Percentiles rank a stretch among this genome's conserved stretches.
These are phyloP conservation scores for Lipomyces anomalus DNA, from an alignment of 805 yeast species.

Conservation along the genomic window DNA sequence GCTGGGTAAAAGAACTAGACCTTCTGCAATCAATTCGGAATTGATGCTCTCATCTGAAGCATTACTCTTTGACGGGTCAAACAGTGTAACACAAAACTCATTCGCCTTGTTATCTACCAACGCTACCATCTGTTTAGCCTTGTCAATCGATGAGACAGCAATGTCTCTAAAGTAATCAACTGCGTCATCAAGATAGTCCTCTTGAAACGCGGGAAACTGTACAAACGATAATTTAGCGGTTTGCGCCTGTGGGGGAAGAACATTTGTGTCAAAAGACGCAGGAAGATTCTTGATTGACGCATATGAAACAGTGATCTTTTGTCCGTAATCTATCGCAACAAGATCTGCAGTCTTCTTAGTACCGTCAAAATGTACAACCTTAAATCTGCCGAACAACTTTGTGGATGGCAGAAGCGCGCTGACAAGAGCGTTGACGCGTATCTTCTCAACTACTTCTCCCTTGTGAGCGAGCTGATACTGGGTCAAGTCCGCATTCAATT, in stretches of 20 bases:
- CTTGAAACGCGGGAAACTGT: constrained; percentile 16
- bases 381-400: constrained; percentile 12
- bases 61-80: constrained; percentile 14
- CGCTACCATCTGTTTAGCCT: constrained; percentile 21
- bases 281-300: constrained; percentile 18
- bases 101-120: constrained; percentile 10
- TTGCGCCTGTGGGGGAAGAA: constrained; percentile 23
- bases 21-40: constrained; percentile 15
- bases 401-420: constrained; percentile 11
- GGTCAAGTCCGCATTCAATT: not conserved
- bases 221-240: constrained; percentile 16
- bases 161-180: constrained; percentile 12
- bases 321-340: constrained; percentile 18
- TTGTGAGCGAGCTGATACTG: too few relatives aligned
- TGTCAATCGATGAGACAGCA: constrained; percentile 13
- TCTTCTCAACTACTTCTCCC: too few relatives aligned
- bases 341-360: constrained; percentile 9
- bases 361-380: constrained; percentile 12
- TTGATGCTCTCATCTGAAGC: constrained; percentile 23
- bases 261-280: constrained; percentile 1
- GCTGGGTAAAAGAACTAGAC: constrained; percentile 19
- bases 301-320: constrained; percentile 6
- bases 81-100: constrained; percentile 12
- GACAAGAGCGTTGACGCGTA: constrained; percentile 18
- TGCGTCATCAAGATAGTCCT: constrained; percentile 22